Evolutionary conservation across 768 basidiomycete genomes (phyloP).

Genomic region (Clavaria fumosa): DNA sequence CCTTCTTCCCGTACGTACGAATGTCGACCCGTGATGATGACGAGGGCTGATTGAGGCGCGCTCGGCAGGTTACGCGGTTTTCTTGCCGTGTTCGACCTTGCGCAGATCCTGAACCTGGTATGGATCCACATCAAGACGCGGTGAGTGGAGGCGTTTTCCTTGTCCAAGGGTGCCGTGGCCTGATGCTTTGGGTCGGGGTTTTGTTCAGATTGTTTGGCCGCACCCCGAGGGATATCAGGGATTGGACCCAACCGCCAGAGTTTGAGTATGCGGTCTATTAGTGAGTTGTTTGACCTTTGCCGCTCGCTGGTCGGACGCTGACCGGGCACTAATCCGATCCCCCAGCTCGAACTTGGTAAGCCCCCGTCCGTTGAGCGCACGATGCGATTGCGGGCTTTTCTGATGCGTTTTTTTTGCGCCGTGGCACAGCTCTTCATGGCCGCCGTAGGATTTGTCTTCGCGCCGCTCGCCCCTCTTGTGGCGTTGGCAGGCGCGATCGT

Average conservation of each 20-base stretch:
- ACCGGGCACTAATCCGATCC: no score
- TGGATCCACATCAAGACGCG: conserved; percentile 74
- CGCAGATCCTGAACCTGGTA: conserved; percentile 84
- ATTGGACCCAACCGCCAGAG: conserved; percentile 82
- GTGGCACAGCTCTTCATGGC: conserved; percentile 59
- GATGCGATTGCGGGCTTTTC: conserved; percentile 8
- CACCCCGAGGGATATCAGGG: conserved; percentile 78
- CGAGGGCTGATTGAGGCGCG: conserved; percentile 1
- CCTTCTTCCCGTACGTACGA: conserved; percentile 73
- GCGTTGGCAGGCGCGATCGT: conserved; percentile 68
- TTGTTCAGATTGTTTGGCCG: conserved; percentile 65
- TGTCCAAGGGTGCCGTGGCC: conserved; percentile 1
- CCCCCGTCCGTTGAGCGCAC: conserved; percentile 8
- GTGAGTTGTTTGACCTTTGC: conserved; percentile 26
- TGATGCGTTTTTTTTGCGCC: conserved; percentile 2
- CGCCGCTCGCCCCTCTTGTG: conserved; percentile 87
- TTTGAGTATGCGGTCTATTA: conserved; percentile 81
- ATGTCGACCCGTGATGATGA: neutral
- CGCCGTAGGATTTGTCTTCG: conserved; percentile 89
- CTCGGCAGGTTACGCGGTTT: conserved; percentile 74
- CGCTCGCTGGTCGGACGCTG: conserved; percentile 9
- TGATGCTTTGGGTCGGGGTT: neutral
- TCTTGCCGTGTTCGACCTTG: conserved; percentile 86
- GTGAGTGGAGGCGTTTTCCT: conserved; percentile 28
- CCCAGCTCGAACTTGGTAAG: conserved; percentile 41